phyloP scores from a whole-genome alignment of 129 eudicot genomes.

The Solidago caesia region DNA sequence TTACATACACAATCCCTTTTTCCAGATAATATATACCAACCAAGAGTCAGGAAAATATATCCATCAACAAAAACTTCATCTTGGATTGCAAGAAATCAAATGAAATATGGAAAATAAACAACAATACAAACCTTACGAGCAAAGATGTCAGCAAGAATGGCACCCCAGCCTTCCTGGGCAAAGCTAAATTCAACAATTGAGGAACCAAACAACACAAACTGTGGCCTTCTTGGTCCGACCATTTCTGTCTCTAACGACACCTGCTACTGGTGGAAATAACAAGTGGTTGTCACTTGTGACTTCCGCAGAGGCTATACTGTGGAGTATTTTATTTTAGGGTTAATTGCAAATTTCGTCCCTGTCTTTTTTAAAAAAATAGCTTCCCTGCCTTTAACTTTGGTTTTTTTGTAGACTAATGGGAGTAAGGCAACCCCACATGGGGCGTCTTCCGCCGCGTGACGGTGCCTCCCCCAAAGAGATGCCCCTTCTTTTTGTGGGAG shows the following conservation, averaged over 20 bases:
- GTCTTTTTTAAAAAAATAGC: too few relatives aligned
- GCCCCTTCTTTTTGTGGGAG: too few relatives aligned
- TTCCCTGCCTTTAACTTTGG: too few relatives aligned
- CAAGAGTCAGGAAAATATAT: too few relatives aligned
- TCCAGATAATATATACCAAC: neutral
- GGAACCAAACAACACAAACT: slow-evolving; percentile 7
- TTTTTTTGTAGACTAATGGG: too few relatives aligned
- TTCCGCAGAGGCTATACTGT: too few relatives aligned
- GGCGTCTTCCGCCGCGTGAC: too few relatives aligned
- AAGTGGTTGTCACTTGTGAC: neutral
- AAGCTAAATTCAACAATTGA: slow-evolving; percentile 6
- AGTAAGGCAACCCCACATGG: too few relatives aligned
- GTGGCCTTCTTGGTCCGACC: slow-evolving; percentile 14
- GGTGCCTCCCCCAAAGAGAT: too few relatives aligned
- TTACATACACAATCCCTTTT: too few relatives aligned
- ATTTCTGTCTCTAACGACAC: neutral
- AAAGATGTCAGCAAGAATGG: slow-evolving; percentile 9
- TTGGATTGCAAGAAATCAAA: neutral
- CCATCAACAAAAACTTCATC: neutral
- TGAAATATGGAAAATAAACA: neutral
- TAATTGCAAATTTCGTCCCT: too few relatives aligned
- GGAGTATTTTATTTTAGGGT: too few relatives aligned
- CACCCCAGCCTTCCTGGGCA: slow-evolving; percentile 6
- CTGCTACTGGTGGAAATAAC: neutral
- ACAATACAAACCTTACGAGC: slow-evolving; percentile 4